Evolutionary conservation across 805 yeast genomes (phyloP).

Genomic region (Grigorovia transvaalensis): DNA sequence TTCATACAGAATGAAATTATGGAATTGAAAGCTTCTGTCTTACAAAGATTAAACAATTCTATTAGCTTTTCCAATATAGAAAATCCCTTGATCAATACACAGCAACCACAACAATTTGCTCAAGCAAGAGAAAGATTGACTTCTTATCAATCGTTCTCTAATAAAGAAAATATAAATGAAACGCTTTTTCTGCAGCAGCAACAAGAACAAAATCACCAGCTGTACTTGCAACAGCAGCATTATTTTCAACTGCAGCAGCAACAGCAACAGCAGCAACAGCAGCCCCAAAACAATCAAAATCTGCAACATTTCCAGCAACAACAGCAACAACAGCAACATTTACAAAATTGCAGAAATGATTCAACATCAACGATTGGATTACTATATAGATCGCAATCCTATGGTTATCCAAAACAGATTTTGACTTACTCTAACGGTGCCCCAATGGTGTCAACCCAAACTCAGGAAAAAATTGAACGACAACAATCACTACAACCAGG

Average conservation of each 20-base stretch:
- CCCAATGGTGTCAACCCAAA: neutral
- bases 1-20: neutral
- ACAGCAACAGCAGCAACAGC: conserved; percentile 3
- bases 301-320: conserved; percentile 2
- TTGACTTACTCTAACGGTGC: neutral
- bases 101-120: neutral
- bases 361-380: neutral
- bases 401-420: neutral
- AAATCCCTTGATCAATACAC: neutral
- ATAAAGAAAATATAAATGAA: neutral
- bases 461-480: neutral
- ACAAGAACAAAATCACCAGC: conserved; percentile 2
- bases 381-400: neutral
- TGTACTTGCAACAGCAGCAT: conserved; percentile 2
- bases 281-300: neutral
- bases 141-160: neutral
- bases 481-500: neutral
- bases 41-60: neutral
- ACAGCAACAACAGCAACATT: conserved; percentile 6
- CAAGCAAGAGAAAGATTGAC: neutral
- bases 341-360: neutral
- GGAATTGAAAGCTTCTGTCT: neutral
- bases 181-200: conserved; percentile 1
- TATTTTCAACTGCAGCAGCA: no score
- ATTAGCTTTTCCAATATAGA: neutral